Percentiles rank a stretch among this genome's conserved stretches.
Conservation (phyloP, 352 stramenopile genomes). For the Globisporangium camurandrum region DNA sequence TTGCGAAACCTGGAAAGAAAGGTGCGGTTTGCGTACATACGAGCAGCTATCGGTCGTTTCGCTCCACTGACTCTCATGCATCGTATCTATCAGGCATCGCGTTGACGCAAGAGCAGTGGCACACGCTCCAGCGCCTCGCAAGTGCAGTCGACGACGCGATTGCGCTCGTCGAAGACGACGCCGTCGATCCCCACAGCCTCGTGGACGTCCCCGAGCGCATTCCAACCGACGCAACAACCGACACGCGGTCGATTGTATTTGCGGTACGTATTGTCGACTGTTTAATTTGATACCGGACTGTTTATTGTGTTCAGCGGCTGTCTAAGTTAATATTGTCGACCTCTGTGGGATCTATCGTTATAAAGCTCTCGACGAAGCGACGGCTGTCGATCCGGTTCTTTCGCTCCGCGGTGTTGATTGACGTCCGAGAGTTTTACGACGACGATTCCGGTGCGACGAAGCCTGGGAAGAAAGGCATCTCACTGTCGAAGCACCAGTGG, state of each 20-base stretch:
- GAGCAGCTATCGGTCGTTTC: neutral
- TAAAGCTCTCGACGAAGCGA: constrained; percentile 56
- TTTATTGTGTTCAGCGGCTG: no score
- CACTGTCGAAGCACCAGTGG: constrained; percentile 67
- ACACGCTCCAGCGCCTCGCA: constrained; percentile 30
- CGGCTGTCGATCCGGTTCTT: constrained; percentile 45
- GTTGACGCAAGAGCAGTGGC: constrained; percentile 44
- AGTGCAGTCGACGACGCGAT: constrained; percentile 34
- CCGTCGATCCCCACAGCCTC: constrained; percentile 24
- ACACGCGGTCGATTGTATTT: constrained; percentile 41
- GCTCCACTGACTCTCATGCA: neutral
- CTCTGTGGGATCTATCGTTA: no score
- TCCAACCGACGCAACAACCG: constrained; percentile 19
- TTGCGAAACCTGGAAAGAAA: constrained; percentile 68
- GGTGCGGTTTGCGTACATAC: constrained; percentile 16
- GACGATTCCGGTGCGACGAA: constrained; percentile 38
- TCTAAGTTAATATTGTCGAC: no score
- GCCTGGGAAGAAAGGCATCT: constrained; percentile 76
- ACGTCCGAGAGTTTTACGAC: constrained; percentile 74
- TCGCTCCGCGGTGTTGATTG: constrained; percentile 36
- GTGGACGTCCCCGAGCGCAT: constrained; percentile 23
- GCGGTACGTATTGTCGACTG: constrained; percentile 17
- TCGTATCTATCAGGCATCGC: constrained; percentile 32
- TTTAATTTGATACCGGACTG: no score
- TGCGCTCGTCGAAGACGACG: constrained; percentile 34